A percentile compares a stretch with the other conserved stretches of the same genome.
These are phyloP conservation scores for Aspergillus proliferans DNA, from an alignment of 2,329 filamentous ascomycete genomes.

Conservation along the genomic window DNA sequence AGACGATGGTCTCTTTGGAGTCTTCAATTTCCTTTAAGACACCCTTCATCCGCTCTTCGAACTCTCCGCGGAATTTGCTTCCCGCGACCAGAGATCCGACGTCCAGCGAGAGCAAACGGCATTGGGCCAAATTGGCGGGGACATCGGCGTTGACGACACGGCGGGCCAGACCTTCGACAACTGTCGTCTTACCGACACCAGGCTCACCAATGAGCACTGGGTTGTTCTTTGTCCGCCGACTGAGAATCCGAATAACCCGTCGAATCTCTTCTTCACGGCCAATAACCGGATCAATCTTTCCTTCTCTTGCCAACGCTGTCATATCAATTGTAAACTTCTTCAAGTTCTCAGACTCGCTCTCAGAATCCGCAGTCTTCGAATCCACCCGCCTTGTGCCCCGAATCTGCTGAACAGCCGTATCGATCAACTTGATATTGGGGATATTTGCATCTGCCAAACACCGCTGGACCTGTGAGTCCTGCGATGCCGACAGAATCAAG, in stretches of 20 bases:
- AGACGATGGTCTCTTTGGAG: conserved; percentile 91
- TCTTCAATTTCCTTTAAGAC: conserved; percentile 95
- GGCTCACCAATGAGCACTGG: conserved; percentile 96
- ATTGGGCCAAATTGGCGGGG: conserved; percentile 87
- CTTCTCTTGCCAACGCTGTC: conserved; percentile 91
- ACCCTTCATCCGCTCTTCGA: conserved; percentile 98
- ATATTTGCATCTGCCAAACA: conserved; percentile 81
- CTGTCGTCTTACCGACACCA: conserved; percentile 96
- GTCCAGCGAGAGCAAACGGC: conserved; percentile 89
- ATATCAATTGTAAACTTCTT: conserved; percentile 99
- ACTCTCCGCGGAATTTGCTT: conserved; percentile 97
- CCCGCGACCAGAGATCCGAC: conserved; percentile 92
- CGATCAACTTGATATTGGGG: conserved; percentile 82
- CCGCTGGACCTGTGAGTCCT: conserved; percentile 68
- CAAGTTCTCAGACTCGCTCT: conserved; percentile 88
- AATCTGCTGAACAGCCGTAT: conserved; percentile 84
- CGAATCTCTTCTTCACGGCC: conserved; percentile 94
- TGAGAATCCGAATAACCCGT: conserved; percentile 84
- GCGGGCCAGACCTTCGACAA: conserved; percentile 90
- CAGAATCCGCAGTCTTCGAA: conserved; percentile 87
- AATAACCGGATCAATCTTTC: conserved; percentile 96
- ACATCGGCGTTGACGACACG: conserved; percentile 96
- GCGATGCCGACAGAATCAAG: conserved; percentile 75
- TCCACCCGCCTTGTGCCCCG: conserved; percentile 90
- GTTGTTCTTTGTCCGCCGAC: conserved; percentile 95